Base-by-base conservation (phyloP, 1,284 basidiomycete genomes). In the Pyrrhoderma noxium region DNA sequence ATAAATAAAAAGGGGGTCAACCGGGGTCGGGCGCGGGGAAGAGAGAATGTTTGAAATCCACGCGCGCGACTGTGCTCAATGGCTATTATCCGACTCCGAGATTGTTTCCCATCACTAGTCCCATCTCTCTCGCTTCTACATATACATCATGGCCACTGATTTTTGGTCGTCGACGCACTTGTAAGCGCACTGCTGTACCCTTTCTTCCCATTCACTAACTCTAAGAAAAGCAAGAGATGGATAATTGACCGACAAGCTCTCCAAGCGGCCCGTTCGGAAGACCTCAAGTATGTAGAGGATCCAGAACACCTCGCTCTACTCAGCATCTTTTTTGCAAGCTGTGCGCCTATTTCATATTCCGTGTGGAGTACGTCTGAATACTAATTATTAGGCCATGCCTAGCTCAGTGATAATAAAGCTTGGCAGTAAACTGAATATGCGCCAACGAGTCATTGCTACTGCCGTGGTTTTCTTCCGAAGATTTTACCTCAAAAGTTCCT, bases 401-500 rank as follows among this genome's bases (percentile, higher is more conserved):
- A 52, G 53, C 18, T 39, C 35, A 91, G 89, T 89, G 11, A 89
- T 97, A 42, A 82, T 85, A 22, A 90, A 89, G 65, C 76, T 99
- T 2, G 89, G 89, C 36, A 93, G 91, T 68, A 86, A 87, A 51
- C 74, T 98, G 37, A 69, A 76, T 42, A 75, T 97, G 2, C 79
- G 92, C 11, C 95, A 98, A 65, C 77, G 92, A 23, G 91, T 92
- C 1, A 88, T 93, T 49, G 92, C 94, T 1, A 97, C 94, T 0
- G 91, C 95, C 1, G 90, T 84, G 38, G 82, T 97, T 36, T 98
- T 93, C 70, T 95, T 98, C 66, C 82, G 88, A 34, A 76, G 95
- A 19, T 99, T 98, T 70, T 99, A 98, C 66, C 71, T 94, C 58
- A 93, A 93, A 72, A 96, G 93, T 64, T 77, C 82, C 1, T 95